phyloP scores from a whole-genome alignment of 345 rosid genomes.

The Aethionema arabicum region DNA sequence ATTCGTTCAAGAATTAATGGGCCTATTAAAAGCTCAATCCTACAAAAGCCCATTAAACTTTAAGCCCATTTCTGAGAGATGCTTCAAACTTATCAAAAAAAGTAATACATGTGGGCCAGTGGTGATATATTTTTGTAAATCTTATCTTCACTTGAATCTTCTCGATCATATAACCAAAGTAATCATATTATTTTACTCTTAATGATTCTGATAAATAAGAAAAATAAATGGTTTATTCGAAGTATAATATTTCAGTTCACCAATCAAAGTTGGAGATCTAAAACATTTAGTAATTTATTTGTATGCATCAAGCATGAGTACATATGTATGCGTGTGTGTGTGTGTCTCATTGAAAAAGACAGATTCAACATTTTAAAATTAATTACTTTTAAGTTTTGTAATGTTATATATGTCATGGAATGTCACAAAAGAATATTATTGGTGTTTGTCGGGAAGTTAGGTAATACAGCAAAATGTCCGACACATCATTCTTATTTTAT shows the following conservation, averaged over 20 bases:
- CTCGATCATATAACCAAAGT: not conserved
- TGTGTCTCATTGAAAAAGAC: slow-evolving; percentile 21
- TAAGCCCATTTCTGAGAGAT: not conserved
- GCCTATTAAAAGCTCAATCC: too few relatives aligned
- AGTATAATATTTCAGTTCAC: not conserved
- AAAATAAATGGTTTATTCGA: not conserved
- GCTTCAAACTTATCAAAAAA: not conserved
- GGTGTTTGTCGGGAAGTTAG: slow-evolving; percentile 27
- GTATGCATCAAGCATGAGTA: slow-evolving; percentile 14
- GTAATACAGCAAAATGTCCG: slow-evolving; percentile 18
- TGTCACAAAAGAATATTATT: slow-evolving; percentile 16
- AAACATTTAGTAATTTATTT: not conserved
- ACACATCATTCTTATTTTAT: not conserved
- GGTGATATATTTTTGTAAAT: not conserved
- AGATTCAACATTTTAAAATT: not conserved
- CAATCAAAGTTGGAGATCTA: slow-evolving; percentile 18
- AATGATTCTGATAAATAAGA: not conserved
- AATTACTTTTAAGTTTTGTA: not conserved
- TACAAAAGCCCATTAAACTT: too few relatives aligned
- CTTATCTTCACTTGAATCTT: not conserved
- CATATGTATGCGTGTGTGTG: slow-evolving; percentile 9
- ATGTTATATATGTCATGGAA: slow-evolving; percentile 9
- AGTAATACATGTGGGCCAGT: not conserved
- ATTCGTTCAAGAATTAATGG: too few relatives aligned
- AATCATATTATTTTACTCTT: not conserved